Evolutionary conservation across 2,329 filamentous ascomycete genomes (phyloP).

Genomic region (Aspergillus pseudotamarii): DNA sequence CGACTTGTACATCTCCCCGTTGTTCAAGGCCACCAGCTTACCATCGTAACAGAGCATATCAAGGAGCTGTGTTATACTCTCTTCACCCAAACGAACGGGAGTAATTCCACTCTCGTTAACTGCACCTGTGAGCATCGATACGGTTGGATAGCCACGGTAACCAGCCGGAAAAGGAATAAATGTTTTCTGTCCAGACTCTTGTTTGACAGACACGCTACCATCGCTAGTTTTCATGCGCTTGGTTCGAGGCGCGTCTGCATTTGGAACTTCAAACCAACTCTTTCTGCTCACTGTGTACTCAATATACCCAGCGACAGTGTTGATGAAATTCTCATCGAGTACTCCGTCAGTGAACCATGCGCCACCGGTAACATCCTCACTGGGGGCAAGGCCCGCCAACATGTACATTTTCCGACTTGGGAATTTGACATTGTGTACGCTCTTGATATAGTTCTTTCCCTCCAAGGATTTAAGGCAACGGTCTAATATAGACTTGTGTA

Average conservation of each 20-base stretch:
- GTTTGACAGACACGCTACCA: slow-evolving; percentile 35
- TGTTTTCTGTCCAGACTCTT: slow-evolving; percentile 31
- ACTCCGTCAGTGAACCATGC: slow-evolving; percentile 93
- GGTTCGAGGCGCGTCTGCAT: slow-evolving; percentile 41
- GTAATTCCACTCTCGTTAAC: slow-evolving; percentile 72
- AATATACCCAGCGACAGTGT: slow-evolving; percentile 71
- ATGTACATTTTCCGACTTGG: slow-evolving; percentile 96
- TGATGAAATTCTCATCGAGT: slow-evolving; percentile 85
- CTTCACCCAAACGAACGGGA: slow-evolving; percentile 68
- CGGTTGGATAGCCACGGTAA: slow-evolving; percentile 78
- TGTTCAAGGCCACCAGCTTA: slow-evolving; percentile 66
- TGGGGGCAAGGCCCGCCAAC: slow-evolving; percentile 79
- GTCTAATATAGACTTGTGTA: slow-evolving; percentile 81
- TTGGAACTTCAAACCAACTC: slow-evolving; percentile 66
- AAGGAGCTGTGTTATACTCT: slow-evolving; percentile 81
- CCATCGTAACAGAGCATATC: slow-evolving; percentile 90
- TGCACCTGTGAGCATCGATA: slow-evolving; percentile 73
- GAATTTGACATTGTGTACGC: slow-evolving; percentile 88
- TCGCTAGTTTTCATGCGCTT: slow-evolving; percentile 44
- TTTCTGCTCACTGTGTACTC: slow-evolving; percentile 71
- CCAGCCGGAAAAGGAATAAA: slow-evolving; percentile 61
- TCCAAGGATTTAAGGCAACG: slow-evolving; percentile 83
- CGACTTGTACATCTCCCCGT: slow-evolving; percentile 54
- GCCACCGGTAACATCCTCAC: slow-evolving; percentile 87
- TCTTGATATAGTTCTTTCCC: slow-evolving; percentile 77